Percentiles rank a stretch among this genome's conserved stretches.
Evolutionary conservation across 805 yeast species (phyloP).

Genomic region (Citeromyces matritensis): DNA sequence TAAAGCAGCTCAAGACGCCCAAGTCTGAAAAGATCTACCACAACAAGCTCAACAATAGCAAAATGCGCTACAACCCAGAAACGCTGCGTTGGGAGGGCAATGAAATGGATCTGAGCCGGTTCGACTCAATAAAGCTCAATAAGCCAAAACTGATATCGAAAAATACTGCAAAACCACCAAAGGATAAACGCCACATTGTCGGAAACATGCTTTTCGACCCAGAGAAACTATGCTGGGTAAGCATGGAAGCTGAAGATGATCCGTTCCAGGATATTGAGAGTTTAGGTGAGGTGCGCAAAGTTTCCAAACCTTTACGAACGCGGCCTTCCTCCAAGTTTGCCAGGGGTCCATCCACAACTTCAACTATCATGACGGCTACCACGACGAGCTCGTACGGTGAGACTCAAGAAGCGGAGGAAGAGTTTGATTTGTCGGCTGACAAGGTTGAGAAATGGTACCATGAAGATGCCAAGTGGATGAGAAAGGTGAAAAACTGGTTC

Average conservation of each 20-base stretch:
- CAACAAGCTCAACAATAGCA: conserved; percentile 11
- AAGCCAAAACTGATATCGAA: too few relatives aligned
- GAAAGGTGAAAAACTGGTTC: conserved; percentile 20
- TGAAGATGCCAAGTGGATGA: conserved; percentile 16
- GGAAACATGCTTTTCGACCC: conserved; percentile 4
- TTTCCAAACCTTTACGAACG: too few relatives aligned
- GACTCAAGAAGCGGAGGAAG: too few relatives aligned
- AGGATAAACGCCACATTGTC: conserved; percentile 3
- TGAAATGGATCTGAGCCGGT: conserved; percentile 36
- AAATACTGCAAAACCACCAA: too few relatives aligned
- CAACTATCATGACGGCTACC: too few relatives aligned
- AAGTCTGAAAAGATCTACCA: neutral
- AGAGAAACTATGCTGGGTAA: conserved; percentile 7
- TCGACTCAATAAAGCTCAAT: conserved; percentile 16
- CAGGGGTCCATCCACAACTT: too few relatives aligned
- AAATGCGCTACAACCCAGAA: conserved; percentile 39
- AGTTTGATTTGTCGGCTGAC: too few relatives aligned
- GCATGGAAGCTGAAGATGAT: conserved; percentile 1
- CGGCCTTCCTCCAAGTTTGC: too few relatives aligned
- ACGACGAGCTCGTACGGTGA: too few relatives aligned
- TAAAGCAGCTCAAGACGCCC: conserved; percentile 5
- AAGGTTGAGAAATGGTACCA: conserved; percentile 8
- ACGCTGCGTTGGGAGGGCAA: conserved; percentile 51
- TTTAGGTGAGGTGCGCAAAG: too few relatives aligned
- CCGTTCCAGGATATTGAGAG: too few relatives aligned